A percentile compares a stretch with the other conserved stretches of the same genome.
These are phyloP conservation scores for Backusella mclennaniae DNA, from an alignment of 192 early-diverging fungal genomes.

Conservation along the genomic window DNA sequence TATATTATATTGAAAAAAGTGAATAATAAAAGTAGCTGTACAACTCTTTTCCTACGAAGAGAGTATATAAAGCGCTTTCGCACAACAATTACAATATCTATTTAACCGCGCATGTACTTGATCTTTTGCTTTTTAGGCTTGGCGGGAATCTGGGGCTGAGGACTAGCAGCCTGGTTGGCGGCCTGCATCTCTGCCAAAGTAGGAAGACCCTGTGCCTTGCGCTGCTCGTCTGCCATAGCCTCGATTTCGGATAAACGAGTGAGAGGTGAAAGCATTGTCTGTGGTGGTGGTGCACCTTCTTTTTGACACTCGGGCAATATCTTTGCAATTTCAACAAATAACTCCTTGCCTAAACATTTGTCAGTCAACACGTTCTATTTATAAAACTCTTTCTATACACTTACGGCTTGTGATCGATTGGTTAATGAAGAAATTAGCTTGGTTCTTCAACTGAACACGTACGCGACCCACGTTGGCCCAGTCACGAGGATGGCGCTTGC, in stretches of 20 bases:
- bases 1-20: neutral
- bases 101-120: constrained; percentile 29
- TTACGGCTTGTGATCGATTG: constrained; percentile 52
- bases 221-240: constrained; percentile 32
- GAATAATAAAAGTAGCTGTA: constrained; percentile 2
- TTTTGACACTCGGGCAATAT: constrained; percentile 31
- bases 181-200: constrained; percentile 24
- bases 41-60: constrained; percentile 27
- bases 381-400: neutral
- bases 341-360: constrained; percentile 28
- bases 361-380: neutral
- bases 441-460: constrained; percentile 58
- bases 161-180: neutral
- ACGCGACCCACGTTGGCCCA: constrained; percentile 71
- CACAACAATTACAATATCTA: neutral
- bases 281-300: constrained; percentile 23
- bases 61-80: neutral
- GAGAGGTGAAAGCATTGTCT: constrained; percentile 31
- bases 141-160: neutral
- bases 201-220: constrained; percentile 33
- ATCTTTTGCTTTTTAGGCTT: constrained; percentile 32
- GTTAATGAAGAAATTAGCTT: constrained; percentile 39
- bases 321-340: constrained; percentile 29
- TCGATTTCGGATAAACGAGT: constrained; percentile 29
- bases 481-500: constrained; percentile 68